A percentile compares a stretch with the other conserved stretches of the same genome.
Conservation (phyloP, 2,329 filamentous ascomycete species). For the Diaporthe destruens region DNA sequence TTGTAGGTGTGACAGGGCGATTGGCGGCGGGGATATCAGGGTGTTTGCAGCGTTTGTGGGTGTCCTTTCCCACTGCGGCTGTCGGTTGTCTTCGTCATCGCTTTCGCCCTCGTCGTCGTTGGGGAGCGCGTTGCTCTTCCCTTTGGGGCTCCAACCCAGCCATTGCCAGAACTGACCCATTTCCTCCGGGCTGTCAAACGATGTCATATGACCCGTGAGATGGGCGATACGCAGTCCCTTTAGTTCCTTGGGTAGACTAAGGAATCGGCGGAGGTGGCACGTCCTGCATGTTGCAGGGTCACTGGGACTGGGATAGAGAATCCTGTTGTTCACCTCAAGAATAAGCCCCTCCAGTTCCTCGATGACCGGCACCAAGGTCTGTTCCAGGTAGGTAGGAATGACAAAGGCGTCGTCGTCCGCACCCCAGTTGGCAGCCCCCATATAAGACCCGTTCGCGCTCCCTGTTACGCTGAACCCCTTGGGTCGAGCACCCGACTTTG, state of each 20-base stretch:
- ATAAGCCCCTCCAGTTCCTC: slow-evolving; percentile 25
- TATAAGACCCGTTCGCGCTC: not conserved
- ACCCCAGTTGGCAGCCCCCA: not conserved
- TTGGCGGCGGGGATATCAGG: slow-evolving; percentile 3
- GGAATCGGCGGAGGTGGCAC: slow-evolving; percentile 10
- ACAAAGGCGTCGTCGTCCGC: slow-evolving; percentile 25
- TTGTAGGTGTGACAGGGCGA: not conserved
- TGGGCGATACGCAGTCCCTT: slow-evolving; percentile 5
- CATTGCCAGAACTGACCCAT: slow-evolving; percentile 20
- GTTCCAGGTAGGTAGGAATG: not conserved
- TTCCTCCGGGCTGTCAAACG: no score
- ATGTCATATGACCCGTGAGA: not conserved
- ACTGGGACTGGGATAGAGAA: not conserved
- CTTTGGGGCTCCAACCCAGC: slow-evolving; percentile 5
- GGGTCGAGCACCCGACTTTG: not conserved
- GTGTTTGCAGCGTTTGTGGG: not conserved
- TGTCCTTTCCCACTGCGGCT: not conserved
- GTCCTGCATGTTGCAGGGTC: slow-evolving; percentile 18
- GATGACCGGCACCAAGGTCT: slow-evolving; percentile 19
- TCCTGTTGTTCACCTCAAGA: slow-evolving; percentile 1
- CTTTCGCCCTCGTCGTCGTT: not conserved
- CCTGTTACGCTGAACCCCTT: not conserved
- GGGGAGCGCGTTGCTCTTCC: slow-evolving; percentile 16
- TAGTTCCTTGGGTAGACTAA: not conserved
- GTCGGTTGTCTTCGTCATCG: not conserved